Evolutionary conservation across 495 filamentous ascomycete genomes (phyloP).

Genomic region (Jackrogersella minutella): DNA sequence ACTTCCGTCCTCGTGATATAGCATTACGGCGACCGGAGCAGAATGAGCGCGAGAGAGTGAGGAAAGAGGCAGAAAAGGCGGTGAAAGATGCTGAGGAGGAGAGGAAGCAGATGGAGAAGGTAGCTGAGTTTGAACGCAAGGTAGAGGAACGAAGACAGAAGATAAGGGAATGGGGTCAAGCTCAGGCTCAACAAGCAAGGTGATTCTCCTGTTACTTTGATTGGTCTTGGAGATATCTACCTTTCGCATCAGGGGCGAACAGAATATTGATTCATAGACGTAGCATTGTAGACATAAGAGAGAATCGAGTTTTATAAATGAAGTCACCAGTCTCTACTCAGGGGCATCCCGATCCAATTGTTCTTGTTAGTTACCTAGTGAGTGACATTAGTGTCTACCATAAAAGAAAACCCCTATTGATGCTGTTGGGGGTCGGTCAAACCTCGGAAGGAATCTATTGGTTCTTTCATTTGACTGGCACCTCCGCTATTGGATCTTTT

Average conservation of each 20-base stretch:
- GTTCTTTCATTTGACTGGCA: too few relatives aligned
- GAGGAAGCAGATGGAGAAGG: constrained; percentile 56
- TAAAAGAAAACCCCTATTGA: too few relatives aligned
- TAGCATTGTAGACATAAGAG: constrained; percentile 31
- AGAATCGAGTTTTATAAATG: constrained; percentile 2
- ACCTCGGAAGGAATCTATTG: constrained; percentile 12
- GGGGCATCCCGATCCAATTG: too few relatives aligned
- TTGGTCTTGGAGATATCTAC: not conserved
- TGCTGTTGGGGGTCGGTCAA: constrained; percentile 20
- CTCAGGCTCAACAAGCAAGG: not conserved
- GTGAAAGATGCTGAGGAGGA: constrained; percentile 63
- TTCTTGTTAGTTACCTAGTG: too few relatives aligned
- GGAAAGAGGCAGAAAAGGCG: constrained; percentile 69
- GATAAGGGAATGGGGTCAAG: constrained; percentile 37
- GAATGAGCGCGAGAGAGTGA: constrained; percentile 73
- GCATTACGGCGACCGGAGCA: constrained; percentile 87
- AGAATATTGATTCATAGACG: constrained; percentile 13
- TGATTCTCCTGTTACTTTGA: not conserved
- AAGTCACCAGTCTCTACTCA: not conserved
- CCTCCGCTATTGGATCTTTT: too few relatives aligned
- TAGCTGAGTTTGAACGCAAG: constrained; percentile 61
- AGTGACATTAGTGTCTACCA: too few relatives aligned
- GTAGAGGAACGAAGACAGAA: constrained; percentile 49
- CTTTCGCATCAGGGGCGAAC: not conserved
- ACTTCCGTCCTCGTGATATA: constrained; percentile 94